Conservation (phyloP, 768 basidiomycete genomes). For the Termitomyces sp. region DNA sequence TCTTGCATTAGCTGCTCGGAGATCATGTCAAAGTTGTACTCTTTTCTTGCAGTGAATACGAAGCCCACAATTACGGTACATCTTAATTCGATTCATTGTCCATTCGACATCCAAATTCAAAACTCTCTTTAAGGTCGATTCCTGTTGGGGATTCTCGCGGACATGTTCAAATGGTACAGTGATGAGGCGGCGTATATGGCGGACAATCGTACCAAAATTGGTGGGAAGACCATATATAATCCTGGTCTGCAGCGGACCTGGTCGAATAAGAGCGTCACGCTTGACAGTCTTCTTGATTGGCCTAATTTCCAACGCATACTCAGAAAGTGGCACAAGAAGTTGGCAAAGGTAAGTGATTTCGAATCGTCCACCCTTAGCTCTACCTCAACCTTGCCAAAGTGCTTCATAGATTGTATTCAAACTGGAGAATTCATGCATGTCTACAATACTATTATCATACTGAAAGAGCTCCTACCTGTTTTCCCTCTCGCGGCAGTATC, state of each 20-base stretch:
- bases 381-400: constrained; percentile 38
- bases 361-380: neutral
- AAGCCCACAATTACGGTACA: constrained; percentile 91
- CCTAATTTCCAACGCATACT: constrained; percentile 63
- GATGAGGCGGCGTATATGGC: constrained; percentile 72
- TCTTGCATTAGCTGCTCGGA: constrained; percentile 63
- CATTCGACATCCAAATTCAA: neutral
- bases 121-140: constrained; percentile 66
- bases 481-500: constrained; percentile 71
- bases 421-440: constrained; percentile 96
- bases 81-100: neutral
- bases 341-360: constrained; percentile 52
- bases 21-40: constrained; percentile 82
- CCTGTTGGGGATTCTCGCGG: constrained; percentile 71
- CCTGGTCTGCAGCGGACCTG: constrained; percentile 68
- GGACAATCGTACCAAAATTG: constrained; percentile 64
- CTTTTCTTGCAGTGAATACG: constrained; percentile 94
- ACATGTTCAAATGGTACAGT: constrained; percentile 76
- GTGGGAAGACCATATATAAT: constrained; percentile 55
- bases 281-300: constrained; percentile 65
- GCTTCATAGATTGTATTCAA: constrained; percentile 75
- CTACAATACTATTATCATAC: constrained; percentile 92
- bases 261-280: constrained; percentile 38
- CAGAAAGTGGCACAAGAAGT: constrained; percentile 81
- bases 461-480: constrained; percentile 86